phyloP scores from a whole-genome alignment of 768 basidiomycete genomes.

The Artomyces pyxidatus region DNA sequence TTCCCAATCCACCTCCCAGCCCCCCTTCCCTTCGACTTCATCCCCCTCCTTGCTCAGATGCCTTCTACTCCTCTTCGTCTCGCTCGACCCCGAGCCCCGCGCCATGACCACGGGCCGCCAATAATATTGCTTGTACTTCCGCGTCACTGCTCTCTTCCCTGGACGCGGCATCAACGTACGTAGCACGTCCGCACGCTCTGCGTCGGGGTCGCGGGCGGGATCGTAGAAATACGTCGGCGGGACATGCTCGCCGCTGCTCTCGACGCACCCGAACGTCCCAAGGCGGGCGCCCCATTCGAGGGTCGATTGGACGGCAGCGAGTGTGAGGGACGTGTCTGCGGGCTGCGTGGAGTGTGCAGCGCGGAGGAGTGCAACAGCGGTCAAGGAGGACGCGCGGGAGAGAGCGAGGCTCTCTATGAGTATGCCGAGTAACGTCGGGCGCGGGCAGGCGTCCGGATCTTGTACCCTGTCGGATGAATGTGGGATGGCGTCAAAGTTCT shows the following conservation, averaged over 20 bases:
- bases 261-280: conserved; percentile 7
- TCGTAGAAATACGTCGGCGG: conserved; percentile 14
- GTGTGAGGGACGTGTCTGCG: background rate
- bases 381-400: conserved; percentile 14
- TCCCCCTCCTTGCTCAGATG: background rate
- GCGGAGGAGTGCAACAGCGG: background rate
- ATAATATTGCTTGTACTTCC: conserved; percentile 83
- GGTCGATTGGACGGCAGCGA: background rate
- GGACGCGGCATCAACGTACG: conserved; percentile 37
- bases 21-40: background rate
- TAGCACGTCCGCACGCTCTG: conserved; percentile 11
- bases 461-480: no score
- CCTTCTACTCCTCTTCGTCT: background rate
- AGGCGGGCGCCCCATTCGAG: conserved; percentile 12
- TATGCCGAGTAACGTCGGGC: conserved; percentile 9
- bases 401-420: conserved; percentile 14
- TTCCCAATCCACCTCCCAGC: conserved; percentile 18
- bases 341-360: background rate
- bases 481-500: no score
- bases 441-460: conserved; percentile 3
- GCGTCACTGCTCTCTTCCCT: conserved; percentile 67
- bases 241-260: conserved; percentile 8
- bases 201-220: conserved; percentile 8
- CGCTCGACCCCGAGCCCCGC: conserved; percentile 6
- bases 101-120: conserved; percentile 46